Evolutionary conservation across 805 yeast species (phyloP), one percentile per base, ranked within the genome.

Genomic region (Candida maris): DNA sequence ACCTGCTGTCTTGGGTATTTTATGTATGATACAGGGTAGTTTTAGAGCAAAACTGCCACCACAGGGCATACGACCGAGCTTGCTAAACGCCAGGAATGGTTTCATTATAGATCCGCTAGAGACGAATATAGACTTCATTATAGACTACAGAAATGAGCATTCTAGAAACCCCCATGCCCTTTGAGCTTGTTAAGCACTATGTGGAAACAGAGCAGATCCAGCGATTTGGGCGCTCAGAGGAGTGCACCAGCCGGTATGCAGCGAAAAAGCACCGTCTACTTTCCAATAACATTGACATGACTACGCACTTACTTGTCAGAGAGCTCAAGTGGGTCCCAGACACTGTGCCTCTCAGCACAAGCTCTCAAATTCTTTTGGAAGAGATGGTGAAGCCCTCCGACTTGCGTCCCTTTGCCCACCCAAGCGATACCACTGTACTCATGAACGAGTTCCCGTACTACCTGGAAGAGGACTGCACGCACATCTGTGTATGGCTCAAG

Each of bases 401-500:
- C 22, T 55, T 59, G 21, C 54, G 63, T 27, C 62, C 79, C 21
- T 71, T 75, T 45, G 55, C 62, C 6, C 54, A 65, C 38, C 51
- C 61, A 0, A 27, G 48, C 1, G 81, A 77, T 49, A 51, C 72
- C 18, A 67, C 63, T 36, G 67, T 77, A 19, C 58, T 76, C 6
- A 39, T 52, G 18, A 84, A 84, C 53, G 79, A 77, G 42, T 84
- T 79, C 58, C 88, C 88, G 0, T 84, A 84, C 59, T 69, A 72
- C 47, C 73, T 81, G 42, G 77, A 69, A 24, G 44, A 52, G 0
- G 66, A 65, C 28, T 68, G 81, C 4, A 56, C 59, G 4, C 91
- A 83, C 56, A 52, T 82, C 12, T 71, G 85, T 29, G 68, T 79
- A 1, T 84, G 93, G 91, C 68, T 81, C 2, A 81, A 81, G 50